phyloP scores from a whole-genome alignment of 306 rosid species.

The Lablab purpureus region DNA sequence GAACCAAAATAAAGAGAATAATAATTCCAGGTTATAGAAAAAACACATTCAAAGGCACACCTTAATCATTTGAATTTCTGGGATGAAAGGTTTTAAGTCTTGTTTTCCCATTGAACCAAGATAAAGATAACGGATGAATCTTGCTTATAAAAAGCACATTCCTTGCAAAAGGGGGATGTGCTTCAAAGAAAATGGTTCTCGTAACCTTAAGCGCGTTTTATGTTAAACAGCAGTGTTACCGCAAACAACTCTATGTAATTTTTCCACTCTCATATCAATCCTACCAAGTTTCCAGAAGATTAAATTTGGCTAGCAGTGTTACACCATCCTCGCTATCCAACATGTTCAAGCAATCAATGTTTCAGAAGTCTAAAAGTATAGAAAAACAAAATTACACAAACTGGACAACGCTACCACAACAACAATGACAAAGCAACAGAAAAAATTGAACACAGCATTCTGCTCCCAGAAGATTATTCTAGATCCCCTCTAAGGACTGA shows the following conservation, averaged over 20 bases:
- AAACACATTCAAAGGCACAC: neutral
- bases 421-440: neutral
- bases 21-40: too few relatives aligned
- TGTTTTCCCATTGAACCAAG: neutral
- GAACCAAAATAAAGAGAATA: neutral
- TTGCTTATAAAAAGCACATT: neutral
- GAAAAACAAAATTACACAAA: neutral
- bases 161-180: neutral
- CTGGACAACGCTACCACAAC: neutral
- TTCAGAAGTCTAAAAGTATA: neutral
- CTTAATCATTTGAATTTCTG: neutral
- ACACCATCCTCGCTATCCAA: neutral
- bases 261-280: neutral
- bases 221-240: neutral
- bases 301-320: neutral
- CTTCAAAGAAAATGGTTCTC: neutral
- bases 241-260: neutral
- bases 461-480: slow-evolving; percentile 21
- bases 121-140: too few relatives aligned
- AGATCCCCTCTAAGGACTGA: slow-evolving; percentile 21
- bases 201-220: neutral
- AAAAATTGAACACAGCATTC: neutral
- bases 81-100: neutral
- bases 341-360: neutral
- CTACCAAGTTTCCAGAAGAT: neutral